Base-by-base conservation (phyloP, 2,329 filamentous ascomycete species). In the Dendryphion nanum region DNA sequence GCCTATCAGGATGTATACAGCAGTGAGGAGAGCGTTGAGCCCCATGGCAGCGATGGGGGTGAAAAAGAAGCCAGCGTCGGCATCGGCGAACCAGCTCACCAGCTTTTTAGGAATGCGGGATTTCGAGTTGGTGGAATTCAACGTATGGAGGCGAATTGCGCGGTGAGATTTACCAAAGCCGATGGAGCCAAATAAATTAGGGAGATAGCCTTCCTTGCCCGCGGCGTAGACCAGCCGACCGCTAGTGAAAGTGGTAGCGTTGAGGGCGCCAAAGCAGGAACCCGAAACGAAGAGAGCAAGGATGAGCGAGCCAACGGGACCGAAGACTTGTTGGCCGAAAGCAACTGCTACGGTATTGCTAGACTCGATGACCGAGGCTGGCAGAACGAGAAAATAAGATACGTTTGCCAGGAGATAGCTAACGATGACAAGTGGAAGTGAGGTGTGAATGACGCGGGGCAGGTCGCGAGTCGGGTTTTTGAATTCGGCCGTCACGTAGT, bases 401-500 rank as follows among this genome's bases (percentile, higher is more conserved):
- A 96, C 69, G 63, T 97, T 98, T 50, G 91, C 91, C 34, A 97
- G 76, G 20, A 97, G 74, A 67, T 97, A 98, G 54, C 80, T 86
- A 18, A 89, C 63, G 46, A 98, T 97, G 41, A 98, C 91, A 30
- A 96, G 73, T 2, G 93, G 90, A 79, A 98, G 93, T 12, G 91
- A 90, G 1, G 91, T 95, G 69, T 98, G 93, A 40, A 98, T 95
- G 18, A 96, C 90, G 16, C 89, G 82, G 1, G 93, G 93, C 7
- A 98, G 81, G 63, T 98, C 93, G 47, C 89, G 83, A 33, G 79
- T 79, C 1, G 93, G 89, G 59, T 96, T 90, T 56, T 89, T 86
- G 72, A 98, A 97, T 68, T 98, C 93, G 54, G 90, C 93, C 1
- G 94, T 89, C 5, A 98, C 93, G 59, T 96, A 98, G 68, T 96